Conservation (phyloP, 2,329 filamentous ascomycete genomes). For the Ceratocystiopsis minuta region DNA sequence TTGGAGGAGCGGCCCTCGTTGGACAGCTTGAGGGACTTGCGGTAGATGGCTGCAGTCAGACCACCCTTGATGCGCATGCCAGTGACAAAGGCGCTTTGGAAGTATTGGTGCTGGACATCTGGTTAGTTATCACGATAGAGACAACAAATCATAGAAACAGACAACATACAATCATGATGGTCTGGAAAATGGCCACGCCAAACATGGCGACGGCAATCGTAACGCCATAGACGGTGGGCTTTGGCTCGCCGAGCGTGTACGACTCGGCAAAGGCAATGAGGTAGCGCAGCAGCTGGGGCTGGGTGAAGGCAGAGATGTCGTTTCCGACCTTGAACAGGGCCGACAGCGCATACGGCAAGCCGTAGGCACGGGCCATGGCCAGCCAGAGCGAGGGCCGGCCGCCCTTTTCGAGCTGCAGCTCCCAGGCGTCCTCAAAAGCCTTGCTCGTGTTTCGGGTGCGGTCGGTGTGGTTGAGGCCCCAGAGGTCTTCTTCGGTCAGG, state of each 20-base stretch:
- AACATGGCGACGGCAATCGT: constrained; percentile 91
- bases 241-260: constrained; percentile 42
- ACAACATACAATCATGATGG: constrained; percentile 46
- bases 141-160: not conserved
- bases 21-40: constrained; percentile 74
- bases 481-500: constrained; percentile 86
- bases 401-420: constrained; percentile 47
- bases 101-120: constrained; percentile 61
- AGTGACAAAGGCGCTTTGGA: constrained; percentile 83
- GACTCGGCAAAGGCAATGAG: constrained; percentile 75
- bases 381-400: constrained; percentile 71
- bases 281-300: constrained; percentile 74
- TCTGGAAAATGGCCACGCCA: constrained; percentile 67
- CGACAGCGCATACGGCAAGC: constrained; percentile 64
- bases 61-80: constrained; percentile 94
- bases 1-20: constrained; percentile 82
- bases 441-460: constrained; percentile 57
- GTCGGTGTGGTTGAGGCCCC: constrained; percentile 71
- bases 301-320: constrained; percentile 69
- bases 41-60: constrained; percentile 78
- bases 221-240: constrained; percentile 69
- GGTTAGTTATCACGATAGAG: not conserved
- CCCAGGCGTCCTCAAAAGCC: constrained; percentile 59
- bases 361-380: constrained; percentile 68
- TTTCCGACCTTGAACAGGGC: constrained; percentile 79